Percentiles rank a stretch among this genome's conserved stretches.
Conservation (phyloP, 2,329 filamentous ascomycete species). For the Sporothrix brunneoviolacea region DNA sequence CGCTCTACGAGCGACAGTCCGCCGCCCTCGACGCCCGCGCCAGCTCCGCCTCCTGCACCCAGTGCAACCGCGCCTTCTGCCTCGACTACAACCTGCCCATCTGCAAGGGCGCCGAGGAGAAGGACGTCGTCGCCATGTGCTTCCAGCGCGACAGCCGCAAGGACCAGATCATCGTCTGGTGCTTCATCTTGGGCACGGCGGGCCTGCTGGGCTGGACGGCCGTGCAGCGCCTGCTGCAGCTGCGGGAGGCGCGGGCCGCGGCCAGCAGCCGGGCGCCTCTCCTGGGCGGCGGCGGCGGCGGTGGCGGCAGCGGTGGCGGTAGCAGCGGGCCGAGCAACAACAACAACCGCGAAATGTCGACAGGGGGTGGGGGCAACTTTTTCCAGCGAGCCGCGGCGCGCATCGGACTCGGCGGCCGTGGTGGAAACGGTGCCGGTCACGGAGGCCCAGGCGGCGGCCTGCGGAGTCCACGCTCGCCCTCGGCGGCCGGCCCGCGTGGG, state of each 20-base stretch:
- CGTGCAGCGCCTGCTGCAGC: slow-evolving; percentile 41
- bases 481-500: slow-evolving; percentile 7
- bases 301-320: neutral
- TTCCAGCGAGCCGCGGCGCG: slow-evolving; percentile 7
- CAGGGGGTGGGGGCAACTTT: neutral
- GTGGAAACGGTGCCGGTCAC: neutral
- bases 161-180: slow-evolving; percentile 60
- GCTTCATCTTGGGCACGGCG: slow-evolving; percentile 52
- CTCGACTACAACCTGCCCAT: slow-evolving; percentile 54
- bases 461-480: slow-evolving; percentile 10
- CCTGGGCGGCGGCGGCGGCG: slow-evolving; percentile 4
- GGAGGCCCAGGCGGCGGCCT: neutral
- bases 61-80: slow-evolving; percentile 61
- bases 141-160: slow-evolving; percentile 63
- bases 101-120: slow-evolving; percentile 55
- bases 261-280: slow-evolving; percentile 7
- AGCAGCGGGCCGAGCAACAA: too few relatives aligned
- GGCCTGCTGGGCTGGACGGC: slow-evolving; percentile 56
- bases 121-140: slow-evolving; percentile 55
- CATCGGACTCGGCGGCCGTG: neutral
- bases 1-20: too few relatives aligned
- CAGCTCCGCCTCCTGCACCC: slow-evolving; percentile 45
- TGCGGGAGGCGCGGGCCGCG: slow-evolving; percentile 24
- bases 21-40: slow-evolving; percentile 22
- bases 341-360: too few relatives aligned